phyloP scores from a whole-genome alignment of 345 rosid genomes.

The Hibiscus syriacus region DNA sequence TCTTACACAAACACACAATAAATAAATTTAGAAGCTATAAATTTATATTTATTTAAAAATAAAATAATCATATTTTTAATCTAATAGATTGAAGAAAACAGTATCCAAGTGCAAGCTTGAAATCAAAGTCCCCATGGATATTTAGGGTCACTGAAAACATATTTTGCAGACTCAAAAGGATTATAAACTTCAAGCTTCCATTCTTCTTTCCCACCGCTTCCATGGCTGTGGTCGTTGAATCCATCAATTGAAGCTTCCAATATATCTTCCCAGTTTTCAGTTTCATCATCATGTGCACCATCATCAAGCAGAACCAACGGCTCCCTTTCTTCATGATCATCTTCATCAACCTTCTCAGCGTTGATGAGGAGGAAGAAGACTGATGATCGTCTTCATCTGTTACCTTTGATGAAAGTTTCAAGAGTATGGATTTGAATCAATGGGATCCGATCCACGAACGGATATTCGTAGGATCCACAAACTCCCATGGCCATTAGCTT shows the following conservation, averaged over 20 bases:
- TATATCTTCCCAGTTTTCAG: slow-evolving; percentile 30
- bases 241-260: slow-evolving; percentile 31
- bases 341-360: background rate
- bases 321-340: background rate
- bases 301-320: slow-evolving; percentile 28
- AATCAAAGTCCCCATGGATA: slow-evolving; percentile 12
- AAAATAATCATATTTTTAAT: no score
- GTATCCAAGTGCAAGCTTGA: background rate
- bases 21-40: no score
- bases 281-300: slow-evolving; percentile 8
- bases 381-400: background rate
- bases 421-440: slow-evolving; percentile 37
- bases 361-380: background rate
- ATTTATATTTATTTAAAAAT: no score
- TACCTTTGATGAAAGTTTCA: slow-evolving; percentile 34
- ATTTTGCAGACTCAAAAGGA: slow-evolving; percentile 2
- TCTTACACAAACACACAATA: no score
- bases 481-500: slow-evolving; percentile 21
- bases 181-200: slow-evolving; percentile 18
- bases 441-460: slow-evolving; percentile 41
- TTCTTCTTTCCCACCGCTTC: slow-evolving; percentile 5
- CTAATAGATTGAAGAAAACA: background rate
- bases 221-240: background rate
- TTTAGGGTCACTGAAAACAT: slow-evolving; percentile 1
- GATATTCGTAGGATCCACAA: slow-evolving; percentile 34